Conservation (phyloP, 352 stramenopile genomes). For the Ophiocytium majus region DNA sequence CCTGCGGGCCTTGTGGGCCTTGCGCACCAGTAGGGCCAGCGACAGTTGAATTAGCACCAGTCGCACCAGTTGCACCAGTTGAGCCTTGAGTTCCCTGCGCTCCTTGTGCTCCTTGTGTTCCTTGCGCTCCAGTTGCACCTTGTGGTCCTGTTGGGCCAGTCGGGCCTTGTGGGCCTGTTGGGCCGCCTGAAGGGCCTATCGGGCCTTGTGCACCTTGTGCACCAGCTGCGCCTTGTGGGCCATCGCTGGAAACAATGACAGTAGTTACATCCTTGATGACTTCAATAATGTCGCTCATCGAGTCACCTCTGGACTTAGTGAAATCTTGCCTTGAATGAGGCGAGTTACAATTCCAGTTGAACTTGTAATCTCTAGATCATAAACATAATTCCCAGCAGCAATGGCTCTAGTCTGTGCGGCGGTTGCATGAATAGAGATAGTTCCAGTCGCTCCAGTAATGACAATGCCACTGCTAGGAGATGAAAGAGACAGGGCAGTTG, state of each 20-base stretch:
- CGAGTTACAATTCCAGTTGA: constrained; percentile 20
- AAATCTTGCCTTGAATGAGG: constrained; percentile 20
- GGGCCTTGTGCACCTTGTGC: constrained; percentile 16
- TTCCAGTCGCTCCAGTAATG: constrained; percentile 19
- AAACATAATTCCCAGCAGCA: constrained; percentile 20
- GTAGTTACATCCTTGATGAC: constrained; percentile 20
- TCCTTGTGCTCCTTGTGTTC: constrained; percentile 19
- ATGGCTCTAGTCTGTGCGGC: constrained; percentile 17
- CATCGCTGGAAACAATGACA: constrained; percentile 19
- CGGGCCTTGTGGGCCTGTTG: constrained; percentile 15
- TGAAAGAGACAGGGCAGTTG: constrained; percentile 19
- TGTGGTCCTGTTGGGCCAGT: constrained; percentile 17
- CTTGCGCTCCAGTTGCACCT: constrained; percentile 17
- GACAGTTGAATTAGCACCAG: constrained; percentile 19
- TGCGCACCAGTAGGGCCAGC: constrained; percentile 15
- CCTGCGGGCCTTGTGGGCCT: constrained; percentile 14
- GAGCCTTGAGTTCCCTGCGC: constrained; percentile 16
- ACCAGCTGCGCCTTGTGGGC: constrained; percentile 15
- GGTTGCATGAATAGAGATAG: constrained; percentile 20
- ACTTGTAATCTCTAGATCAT: constrained; percentile 22
- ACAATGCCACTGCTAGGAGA: constrained; percentile 19
- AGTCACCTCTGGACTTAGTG: constrained; percentile 19
- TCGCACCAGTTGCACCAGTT: constrained; percentile 18
- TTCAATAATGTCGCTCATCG: constrained; percentile 20
- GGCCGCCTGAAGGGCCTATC: constrained; percentile 15